These are phyloP conservation scores for Leccinum olivaceopallidum DNA, from an alignment of 768 basidiomycete genomes.

Conservation along the genomic window DNA sequence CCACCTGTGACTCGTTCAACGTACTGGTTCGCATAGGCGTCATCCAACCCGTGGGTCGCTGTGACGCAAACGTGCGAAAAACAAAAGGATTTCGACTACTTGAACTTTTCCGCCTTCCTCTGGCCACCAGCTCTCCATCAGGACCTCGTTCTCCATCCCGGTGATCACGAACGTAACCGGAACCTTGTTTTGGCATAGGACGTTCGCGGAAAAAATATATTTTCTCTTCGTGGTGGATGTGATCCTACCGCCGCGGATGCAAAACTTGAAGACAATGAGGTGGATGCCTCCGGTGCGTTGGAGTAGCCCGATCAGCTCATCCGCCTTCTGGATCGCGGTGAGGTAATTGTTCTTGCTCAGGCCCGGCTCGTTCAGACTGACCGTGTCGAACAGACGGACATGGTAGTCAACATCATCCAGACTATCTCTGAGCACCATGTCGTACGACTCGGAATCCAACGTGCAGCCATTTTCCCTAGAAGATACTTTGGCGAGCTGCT, in stretches of 20 bases:
- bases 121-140: conserved; percentile 36
- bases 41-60: conserved; percentile 25
- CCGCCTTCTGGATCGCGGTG: conserved; percentile 29
- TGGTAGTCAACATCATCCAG: conserved; percentile 5
- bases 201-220: conserved; percentile 31
- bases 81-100: conserved; percentile 15
- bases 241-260: conserved; percentile 34
- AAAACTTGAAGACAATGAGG: conserved; percentile 34
- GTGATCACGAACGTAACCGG: conserved; percentile 34
- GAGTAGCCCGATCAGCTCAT: conserved; percentile 34
- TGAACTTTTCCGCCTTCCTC: conserved; percentile 33
- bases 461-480: conserved; percentile 36
- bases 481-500: conserved; percentile 28
- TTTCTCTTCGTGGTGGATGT: conserved; percentile 25
- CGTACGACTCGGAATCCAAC: conserved; percentile 27
- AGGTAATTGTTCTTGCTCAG: conserved; percentile 22
- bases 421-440: conserved; percentile 17
- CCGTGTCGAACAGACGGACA: conserved; percentile 33
- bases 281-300: conserved; percentile 26
- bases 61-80: conserved; percentile 42
- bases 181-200: conserved; percentile 31
- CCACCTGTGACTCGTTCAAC: conserved; percentile 31
- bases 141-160: conserved; percentile 29
- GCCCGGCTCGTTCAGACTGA: conserved; percentile 31
- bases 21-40: conserved; percentile 31